Conservation (phyloP, 129 eudicot genomes). For the Centrapalus pauciflorus region DNA sequence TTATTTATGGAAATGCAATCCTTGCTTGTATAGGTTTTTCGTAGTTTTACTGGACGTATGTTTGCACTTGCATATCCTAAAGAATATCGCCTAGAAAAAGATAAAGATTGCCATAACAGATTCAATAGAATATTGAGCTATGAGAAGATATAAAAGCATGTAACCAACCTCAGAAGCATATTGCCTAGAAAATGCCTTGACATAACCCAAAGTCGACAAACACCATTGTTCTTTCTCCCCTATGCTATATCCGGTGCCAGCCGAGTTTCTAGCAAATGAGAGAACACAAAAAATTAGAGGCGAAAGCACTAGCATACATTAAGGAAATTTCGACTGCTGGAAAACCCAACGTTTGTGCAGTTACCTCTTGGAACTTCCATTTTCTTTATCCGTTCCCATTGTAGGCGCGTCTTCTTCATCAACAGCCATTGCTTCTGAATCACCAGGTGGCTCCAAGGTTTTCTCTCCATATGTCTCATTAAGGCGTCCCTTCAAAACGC, state of each 20-base stretch:
- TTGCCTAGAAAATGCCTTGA: conserved; percentile 89
- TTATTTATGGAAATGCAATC: no score
- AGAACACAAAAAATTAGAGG: background rate
- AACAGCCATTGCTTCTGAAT: conserved; percentile 70
- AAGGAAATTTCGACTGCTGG: background rate
- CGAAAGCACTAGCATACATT: background rate
- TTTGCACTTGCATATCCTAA: no score
- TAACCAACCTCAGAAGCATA: conserved; percentile 87
- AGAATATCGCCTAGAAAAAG: no score
- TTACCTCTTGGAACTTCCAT: conserved; percentile 58
- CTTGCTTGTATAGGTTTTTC: background rate
- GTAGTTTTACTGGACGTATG: no score
- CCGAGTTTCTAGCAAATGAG: conserved; percentile 19
- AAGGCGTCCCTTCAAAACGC: conserved; percentile 58
- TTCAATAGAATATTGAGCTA: no score
- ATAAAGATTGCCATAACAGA: no score
- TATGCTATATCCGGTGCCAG: conserved; percentile 33
- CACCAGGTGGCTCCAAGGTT: conserved; percentile 29
- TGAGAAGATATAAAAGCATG: background rate
- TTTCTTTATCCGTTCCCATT: conserved; percentile 82
- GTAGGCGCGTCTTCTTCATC: conserved; percentile 67
- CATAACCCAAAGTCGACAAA: conserved; percentile 78
- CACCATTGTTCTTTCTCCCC: conserved; percentile 95
- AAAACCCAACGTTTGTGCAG: background rate
- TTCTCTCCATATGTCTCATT: conserved; percentile 52